Conservation (phyloP, 106 monocot genomes). For the Phalaenopsis equestris region DNA sequence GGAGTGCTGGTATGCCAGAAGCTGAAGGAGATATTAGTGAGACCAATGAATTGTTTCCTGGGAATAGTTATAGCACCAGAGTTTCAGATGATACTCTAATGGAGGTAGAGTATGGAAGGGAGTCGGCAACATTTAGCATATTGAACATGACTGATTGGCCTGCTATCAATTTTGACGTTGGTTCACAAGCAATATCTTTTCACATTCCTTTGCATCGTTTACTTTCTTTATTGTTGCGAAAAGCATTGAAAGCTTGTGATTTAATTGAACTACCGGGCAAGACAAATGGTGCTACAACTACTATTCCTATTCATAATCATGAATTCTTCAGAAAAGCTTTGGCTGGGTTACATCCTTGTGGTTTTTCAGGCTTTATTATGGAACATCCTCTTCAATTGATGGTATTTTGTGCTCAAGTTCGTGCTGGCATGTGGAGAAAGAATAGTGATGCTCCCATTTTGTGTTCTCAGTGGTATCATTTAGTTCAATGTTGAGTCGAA, state of each 20-base stretch:
- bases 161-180: constrained; percentile 61
- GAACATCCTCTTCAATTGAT: constrained; percentile 84
- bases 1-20: background rate
- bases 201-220: constrained; percentile 93
- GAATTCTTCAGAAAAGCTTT: constrained; percentile 55
- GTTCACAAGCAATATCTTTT: constrained; percentile 83
- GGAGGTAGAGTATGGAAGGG: constrained; percentile 22
- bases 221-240: constrained; percentile 58
- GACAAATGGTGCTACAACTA: background rate
- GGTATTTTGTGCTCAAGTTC: constrained; percentile 92
- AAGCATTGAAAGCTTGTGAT: constrained; percentile 51
- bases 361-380: constrained; percentile 77
- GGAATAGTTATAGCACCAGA: constrained; percentile 3
- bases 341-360: constrained; percentile 47
- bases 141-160: constrained; percentile 55
- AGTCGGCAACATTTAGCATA: constrained; percentile 28
- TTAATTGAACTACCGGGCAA: constrained; percentile 21
- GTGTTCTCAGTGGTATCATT: constrained; percentile 57
- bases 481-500: constrained; percentile 45
- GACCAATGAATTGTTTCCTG: background rate
- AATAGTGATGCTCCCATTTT: constrained; percentile 78
- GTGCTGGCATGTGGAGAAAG: constrained; percentile 95
- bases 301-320: background rate
- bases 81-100: constrained; percentile 18
- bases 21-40: constrained; percentile 3